A percentile compares a stretch with the other conserved stretches of the same genome.
phyloP scores from a whole-genome alignment of 495 filamentous ascomycete species.

The Usnea hakonensis region DNA sequence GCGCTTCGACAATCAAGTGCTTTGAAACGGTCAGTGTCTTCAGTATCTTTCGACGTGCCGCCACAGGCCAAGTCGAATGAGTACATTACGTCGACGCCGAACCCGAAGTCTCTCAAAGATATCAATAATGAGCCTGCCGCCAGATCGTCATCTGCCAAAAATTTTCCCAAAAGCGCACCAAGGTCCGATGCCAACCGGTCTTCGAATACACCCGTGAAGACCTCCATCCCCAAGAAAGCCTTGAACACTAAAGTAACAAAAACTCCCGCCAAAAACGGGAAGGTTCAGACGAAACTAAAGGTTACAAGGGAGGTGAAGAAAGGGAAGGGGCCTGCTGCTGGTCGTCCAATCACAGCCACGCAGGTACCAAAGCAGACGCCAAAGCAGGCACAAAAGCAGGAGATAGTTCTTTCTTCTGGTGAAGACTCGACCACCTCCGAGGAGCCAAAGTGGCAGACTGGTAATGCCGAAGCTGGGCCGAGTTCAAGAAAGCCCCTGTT shows the following conservation, averaged over 20 bases:
- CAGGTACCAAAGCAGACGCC: not conserved
- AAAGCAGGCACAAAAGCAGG: not conserved
- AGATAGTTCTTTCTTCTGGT: constrained; percentile 4
- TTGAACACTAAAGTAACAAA: constrained; percentile 2
- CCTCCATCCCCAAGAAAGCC: not conserved
- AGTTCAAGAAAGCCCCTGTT: constrained; percentile 13
- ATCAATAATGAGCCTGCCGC: constrained; percentile 2
- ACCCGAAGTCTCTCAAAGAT: not conserved
- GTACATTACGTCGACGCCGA: not conserved
- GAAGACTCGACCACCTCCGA: constrained; percentile 10
- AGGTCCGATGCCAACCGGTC: not conserved
- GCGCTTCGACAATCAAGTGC: constrained; percentile 16
- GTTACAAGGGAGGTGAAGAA: constrained; percentile 13
- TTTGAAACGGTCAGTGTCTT: constrained; percentile 17
- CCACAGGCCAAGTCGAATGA: not conserved
- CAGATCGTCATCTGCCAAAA: not conserved
- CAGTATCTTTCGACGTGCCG: not conserved
- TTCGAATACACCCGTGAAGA: not conserved
- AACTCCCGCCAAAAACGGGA: constrained; percentile 4
- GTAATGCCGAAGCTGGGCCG: constrained; percentile 20
- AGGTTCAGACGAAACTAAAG: constrained; percentile 22
- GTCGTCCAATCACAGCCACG: constrained; percentile 4
- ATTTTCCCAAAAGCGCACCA: not conserved
- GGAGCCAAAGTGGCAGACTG: constrained; percentile 8
- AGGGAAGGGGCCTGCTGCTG: constrained; percentile 10